A percentile compares a stretch with the other conserved stretches of the same genome.
Evolutionary conservation across 164 flowering plant species (phyloP).

Genomic region (Tetrastigma voinierianum): DNA sequence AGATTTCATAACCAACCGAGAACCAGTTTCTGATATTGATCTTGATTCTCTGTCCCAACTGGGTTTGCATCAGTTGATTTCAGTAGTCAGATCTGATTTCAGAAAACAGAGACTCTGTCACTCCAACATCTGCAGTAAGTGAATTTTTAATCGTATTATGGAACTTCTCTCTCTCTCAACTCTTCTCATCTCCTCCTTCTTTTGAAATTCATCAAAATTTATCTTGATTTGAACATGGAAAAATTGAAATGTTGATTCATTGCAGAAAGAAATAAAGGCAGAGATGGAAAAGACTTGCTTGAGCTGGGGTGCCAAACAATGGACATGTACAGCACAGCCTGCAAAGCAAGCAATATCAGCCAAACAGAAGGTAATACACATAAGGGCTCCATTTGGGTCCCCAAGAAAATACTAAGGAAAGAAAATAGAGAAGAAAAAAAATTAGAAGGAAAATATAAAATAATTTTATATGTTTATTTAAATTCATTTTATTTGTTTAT

Average conservation of each 20-base stretch:
- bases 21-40: constrained; percentile 32
- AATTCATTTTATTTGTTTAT: no score
- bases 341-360: constrained; percentile 73
- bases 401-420: no score
- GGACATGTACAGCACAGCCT: constrained; percentile 74
- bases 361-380: constrained; percentile 50
- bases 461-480: no score
- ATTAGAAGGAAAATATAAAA: no score
- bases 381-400: no score
- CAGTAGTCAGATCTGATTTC: constrained; percentile 29
- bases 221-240: background rate
- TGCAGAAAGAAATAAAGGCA: constrained; percentile 50
- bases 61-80: constrained; percentile 39
- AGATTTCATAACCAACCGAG: constrained; percentile 18
- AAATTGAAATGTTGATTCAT: background rate
- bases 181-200: no score
- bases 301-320: constrained; percentile 71
- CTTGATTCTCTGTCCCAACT: constrained; percentile 11
- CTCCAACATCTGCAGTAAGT: constrained; percentile 21
- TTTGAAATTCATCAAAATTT: no score
- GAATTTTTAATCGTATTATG: no score
- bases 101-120: constrained; percentile 14
- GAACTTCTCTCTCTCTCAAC: no score
- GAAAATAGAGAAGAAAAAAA: no score
- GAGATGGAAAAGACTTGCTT: constrained; percentile 67